Percentiles rank a stretch among this genome's conserved stretches.
Evolutionary conservation across 257 asterid species (phyloP).

Genomic region (Solanum tacnaense): DNA sequence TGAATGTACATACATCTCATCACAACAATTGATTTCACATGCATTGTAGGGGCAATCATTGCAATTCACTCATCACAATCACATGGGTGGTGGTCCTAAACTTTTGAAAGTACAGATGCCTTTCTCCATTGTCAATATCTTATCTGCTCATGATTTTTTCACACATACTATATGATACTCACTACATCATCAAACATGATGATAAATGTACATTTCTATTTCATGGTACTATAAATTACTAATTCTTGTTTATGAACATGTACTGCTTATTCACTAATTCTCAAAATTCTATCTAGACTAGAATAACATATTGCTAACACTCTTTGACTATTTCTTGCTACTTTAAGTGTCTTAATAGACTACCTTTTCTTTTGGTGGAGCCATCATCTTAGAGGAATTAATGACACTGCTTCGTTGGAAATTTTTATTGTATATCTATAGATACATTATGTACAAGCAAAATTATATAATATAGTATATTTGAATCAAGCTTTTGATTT

Average conservation of each 20-base stretch:
- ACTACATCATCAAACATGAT: not conserved
- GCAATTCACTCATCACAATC: not conserved
- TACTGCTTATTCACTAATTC: not conserved
- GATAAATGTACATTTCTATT: not conserved
- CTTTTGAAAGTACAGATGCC: not conserved
- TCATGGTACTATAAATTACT: not conserved
- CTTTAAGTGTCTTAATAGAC: not conserved
- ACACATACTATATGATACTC: not conserved
- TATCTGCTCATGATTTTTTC: not conserved
- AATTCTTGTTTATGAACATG: not conserved
- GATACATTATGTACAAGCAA: too few species aligned
- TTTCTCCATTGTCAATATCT: not conserved
- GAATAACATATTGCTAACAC: not conserved
- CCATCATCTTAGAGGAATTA: not conserved
- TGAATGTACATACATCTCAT: not conserved
- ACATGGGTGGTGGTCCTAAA: conserved; percentile 1
- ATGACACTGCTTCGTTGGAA: not conserved
- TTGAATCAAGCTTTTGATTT: too few species aligned
- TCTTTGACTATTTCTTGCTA: not conserved
- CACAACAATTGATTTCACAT: not conserved
- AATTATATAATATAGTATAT: too few species aligned
- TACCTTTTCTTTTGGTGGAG: not conserved
- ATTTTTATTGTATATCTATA: not conserved
- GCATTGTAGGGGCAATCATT: not conserved
- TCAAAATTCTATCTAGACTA: not conserved